Base-by-base conservation (phyloP, 1,139 yeast genomes). In the Hanseniaspora gamundiae region DNA sequence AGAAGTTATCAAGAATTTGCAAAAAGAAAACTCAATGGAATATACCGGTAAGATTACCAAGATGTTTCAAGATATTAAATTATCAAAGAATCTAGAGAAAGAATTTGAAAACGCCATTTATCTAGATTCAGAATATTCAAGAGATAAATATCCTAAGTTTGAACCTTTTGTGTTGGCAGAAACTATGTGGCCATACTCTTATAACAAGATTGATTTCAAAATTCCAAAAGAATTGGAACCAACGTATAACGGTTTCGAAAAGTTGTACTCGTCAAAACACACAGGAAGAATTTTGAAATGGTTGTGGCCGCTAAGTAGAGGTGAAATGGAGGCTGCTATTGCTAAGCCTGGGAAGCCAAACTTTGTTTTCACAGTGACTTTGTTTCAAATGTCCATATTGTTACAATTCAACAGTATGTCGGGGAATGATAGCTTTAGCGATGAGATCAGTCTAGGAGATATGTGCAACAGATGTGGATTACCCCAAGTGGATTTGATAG, bases 291-390 rank as follows among this genome's bases (percentile, higher is more conserved):
- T 86, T 52, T 74, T 93, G 56, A 82, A 84, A 58, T 93, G 98
- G 98, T 72, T 91, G 47, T 93, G 97, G 96, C 84, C 86, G 53
- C 79, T 86, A 58, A 86, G 94, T 39, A 83, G 93, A 62, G 94
- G 94, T 50, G 99, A 93, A 60, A 66, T 93, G 45, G 83, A 79
- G 62, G 95, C 94, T n/a, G 83, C 84, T 58, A 73, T 87, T 51
- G 76, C 91, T 6, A 78, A 80, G 52, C 80, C 81, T 45, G 88
- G 94, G 6, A 80, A 81, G 56, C 86, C 91, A 4, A 94, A 94
- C 45, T 85, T 84, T 52, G 66, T 73, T 33, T 80, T 93, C 58
- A 82, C 83, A 11, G 88, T 86, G 36, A 81, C 95, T 7, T 74
- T 85, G 49, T 82, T 79, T 52, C 98, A 93, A 64, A 78, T 88